Percentiles rank a stretch among this genome's conserved stretches.
Conservation (phyloP, 2,329 filamentous ascomycete species). For the Aspergillus ibericus region DNA sequence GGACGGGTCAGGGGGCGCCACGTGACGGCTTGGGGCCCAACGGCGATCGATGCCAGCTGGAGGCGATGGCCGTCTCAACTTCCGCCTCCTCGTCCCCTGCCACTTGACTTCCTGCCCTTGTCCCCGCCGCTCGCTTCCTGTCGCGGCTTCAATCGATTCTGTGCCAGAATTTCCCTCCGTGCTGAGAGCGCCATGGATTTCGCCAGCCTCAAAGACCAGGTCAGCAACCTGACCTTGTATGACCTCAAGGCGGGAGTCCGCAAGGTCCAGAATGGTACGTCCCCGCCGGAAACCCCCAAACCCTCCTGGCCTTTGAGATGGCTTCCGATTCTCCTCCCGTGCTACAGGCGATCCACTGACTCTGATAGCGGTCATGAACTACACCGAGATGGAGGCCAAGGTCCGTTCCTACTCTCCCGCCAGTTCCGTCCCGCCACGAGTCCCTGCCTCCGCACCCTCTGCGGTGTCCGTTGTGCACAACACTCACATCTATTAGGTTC, state of each 20-base stretch:
- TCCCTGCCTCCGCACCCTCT: constrained; percentile 5
- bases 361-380: constrained; percentile 86
- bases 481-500: constrained; percentile 60
- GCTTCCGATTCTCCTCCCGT: background rate
- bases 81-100: constrained; percentile 15
- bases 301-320: background rate
- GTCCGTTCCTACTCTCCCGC: constrained; percentile 35
- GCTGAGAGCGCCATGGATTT: constrained; percentile 68
- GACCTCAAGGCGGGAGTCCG: constrained; percentile 92
- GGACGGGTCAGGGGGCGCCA: constrained; percentile 30
- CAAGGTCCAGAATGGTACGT: constrained; percentile 92
- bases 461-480: constrained; percentile 6
- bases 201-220: constrained; percentile 78
- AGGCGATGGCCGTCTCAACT: constrained; percentile 16
- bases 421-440: constrained; percentile 7
- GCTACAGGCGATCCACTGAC: background rate
- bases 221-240: constrained; percentile 90
- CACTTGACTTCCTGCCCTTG: constrained; percentile 10
- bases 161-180: constrained; percentile 10
- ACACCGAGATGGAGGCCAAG: constrained; percentile 86
- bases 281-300: background rate
- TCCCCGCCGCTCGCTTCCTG: constrained; percentile 8
- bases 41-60: constrained; percentile 27
- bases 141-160: constrained; percentile 10
- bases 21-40: constrained; percentile 30